Evolutionary conservation across 768 basidiomycete genomes (phyloP).

Genomic region (Boletellus ananas): DNA sequence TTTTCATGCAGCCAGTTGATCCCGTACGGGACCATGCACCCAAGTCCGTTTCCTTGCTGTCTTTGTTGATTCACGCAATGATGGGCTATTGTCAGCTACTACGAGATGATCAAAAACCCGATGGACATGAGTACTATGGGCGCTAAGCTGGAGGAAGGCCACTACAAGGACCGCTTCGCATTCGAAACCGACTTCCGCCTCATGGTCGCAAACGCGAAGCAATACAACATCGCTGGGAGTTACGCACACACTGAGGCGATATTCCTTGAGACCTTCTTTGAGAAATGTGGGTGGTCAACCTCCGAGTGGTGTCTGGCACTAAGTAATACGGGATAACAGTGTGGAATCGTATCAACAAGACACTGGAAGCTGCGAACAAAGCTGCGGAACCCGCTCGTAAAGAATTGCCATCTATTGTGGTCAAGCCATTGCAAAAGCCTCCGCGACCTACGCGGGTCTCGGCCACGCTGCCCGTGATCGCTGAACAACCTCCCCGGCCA

Average conservation of each 20-base stretch:
- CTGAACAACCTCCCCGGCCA: constrained; percentile 44
- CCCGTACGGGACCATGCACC: constrained; percentile 90
- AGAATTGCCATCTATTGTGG: constrained; percentile 24
- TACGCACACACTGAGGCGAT: constrained; percentile 75
- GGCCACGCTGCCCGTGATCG: not conserved
- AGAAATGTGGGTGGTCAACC: constrained; percentile 61
- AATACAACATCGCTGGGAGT: constrained; percentile 73
- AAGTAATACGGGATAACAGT: constrained; percentile 43
- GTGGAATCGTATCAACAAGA: constrained; percentile 86
- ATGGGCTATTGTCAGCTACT: constrained; percentile 58
- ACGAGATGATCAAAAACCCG: constrained; percentile 83
- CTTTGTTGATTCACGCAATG: constrained; percentile 1
- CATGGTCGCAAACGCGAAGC: constrained; percentile 83
- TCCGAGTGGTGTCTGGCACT: constrained; percentile 1
- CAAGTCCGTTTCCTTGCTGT: constrained; percentile 45
- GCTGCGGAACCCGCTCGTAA: constrained; percentile 29
- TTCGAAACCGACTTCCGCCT: constrained; percentile 86
- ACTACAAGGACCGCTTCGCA: constrained; percentile 78
- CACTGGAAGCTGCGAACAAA: constrained; percentile 63
- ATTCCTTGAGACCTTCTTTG: constrained; percentile 74
- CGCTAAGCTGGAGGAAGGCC: constrained; percentile 80
- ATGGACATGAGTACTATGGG: constrained; percentile 93
- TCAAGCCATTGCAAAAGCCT: constrained; percentile 21
- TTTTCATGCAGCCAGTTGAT: constrained; percentile 91
- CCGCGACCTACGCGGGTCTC: constrained; percentile 10